Percentiles rank a stretch among this genome's conserved stretches.
Evolutionary conservation across 1,139 yeast species (phyloP).

Genomic region (Taphrina pruni): DNA sequence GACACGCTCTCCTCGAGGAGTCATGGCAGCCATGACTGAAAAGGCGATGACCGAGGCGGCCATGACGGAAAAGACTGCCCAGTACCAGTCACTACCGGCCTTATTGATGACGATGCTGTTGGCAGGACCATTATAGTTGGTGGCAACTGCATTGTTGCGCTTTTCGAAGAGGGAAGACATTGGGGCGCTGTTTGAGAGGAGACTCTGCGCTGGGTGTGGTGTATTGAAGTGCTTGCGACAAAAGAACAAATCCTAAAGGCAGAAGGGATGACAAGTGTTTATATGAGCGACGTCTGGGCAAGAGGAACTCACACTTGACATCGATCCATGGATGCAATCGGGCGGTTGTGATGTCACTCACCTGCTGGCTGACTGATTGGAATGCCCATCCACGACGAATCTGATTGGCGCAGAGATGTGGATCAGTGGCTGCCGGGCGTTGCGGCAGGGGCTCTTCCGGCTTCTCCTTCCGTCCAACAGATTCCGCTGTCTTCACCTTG

Average conservation of each 20-base stretch:
- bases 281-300: not conserved
- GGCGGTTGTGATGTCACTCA: conserved; percentile 5
- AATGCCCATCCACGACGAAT: no score
- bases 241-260: not conserved
- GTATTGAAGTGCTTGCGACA: no score
- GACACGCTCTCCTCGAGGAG: conserved; percentile 54
- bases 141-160: conserved; percentile 37
- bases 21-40: conserved; percentile 54
- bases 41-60: conserved; percentile 57
- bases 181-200: not conserved
- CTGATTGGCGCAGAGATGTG: no score
- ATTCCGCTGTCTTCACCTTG: no score
- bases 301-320: no score
- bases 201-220: not conserved
- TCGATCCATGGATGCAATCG: not conserved
- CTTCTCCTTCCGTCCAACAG: no score
- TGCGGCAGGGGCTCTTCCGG: no score
- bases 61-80: conserved; percentile 67
- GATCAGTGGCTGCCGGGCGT: no score
- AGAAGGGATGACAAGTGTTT: not conserved
- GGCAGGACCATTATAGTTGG: conserved; percentile 15
- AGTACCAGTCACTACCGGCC: conserved; percentile 60
- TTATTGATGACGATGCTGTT: conserved; percentile 55
- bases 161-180: conserved; percentile 37
- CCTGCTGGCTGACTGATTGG: not conserved